Evolutionary conservation across 139 green algal genomes (phyloP), one percentile per base, ranked within the genome.

Genomic region (Micractinium conductrix): DNA sequence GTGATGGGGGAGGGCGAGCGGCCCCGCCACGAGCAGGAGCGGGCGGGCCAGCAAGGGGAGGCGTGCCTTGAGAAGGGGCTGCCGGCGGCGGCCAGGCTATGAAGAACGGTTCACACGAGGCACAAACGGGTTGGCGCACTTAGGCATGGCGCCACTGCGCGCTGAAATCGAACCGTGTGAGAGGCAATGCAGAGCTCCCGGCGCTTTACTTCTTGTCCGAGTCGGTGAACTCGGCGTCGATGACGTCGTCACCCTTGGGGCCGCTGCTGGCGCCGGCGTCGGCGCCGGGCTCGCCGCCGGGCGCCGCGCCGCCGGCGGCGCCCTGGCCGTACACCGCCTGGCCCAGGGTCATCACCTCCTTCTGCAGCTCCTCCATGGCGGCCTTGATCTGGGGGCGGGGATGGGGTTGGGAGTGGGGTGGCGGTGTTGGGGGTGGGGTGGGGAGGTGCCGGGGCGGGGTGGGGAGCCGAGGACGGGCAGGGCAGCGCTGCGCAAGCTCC

Each of bases 151-250:
- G n/a, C n/a, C n/a, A n/a, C n/a, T n/a, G n/a, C n/a, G n/a, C n/a
- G n/a, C n/a, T n/a, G n/a, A n/a, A n/a, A n/a, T n/a, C n/a, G n/a
- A n/a, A n/a, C n/a, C n/a, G n/a, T n/a, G n/a, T 26, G 33, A 4
- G 37, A 4, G 40, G 35, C 26, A 33, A 50, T 33, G 70, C 24
- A 76, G 35, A 53, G 38, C 37, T 67, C 17, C 45, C 4, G 55
- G 35, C 14, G 44, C 72, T 65, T 63, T n/a, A 70, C 76, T 43
- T 65, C 74, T 80, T 33, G 21, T 75, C 38, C n/a, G 12, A 35
- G 81, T 99, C 96, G 2, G 88, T 96, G 93, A 99, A 99, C 88
- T 99, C 97, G 45, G 97, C 97, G 71, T 99, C 97, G 33, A 99
- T 98, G 22, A 99, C 96, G 81, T 97, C 97, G 86, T 94, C 92